A percentile compares a stretch with the other conserved stretches of the same genome.
Conservation (phyloP, 2,329 filamentous ascomycete genomes). For the Calonectria pseudoreteaudii region DNA sequence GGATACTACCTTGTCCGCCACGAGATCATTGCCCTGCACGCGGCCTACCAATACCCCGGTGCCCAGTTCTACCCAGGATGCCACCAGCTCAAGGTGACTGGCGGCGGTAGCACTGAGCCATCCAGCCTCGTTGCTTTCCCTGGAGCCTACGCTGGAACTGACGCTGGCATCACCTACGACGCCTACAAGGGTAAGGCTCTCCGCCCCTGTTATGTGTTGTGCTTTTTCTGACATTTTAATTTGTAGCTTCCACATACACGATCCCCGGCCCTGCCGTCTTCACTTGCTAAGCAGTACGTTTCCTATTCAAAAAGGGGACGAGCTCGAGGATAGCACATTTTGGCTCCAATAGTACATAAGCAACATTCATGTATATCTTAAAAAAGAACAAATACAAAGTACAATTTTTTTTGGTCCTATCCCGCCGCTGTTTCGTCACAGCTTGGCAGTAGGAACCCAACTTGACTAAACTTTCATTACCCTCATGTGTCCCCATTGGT, state of each 20-base stretch:
- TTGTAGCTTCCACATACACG: conserved; percentile 53
- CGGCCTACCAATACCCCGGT: conserved; percentile 60
- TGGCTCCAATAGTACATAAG: conserved; percentile 20
- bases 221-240: background rate
- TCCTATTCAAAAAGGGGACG: background rate
- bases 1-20: conserved; percentile 71
- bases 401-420: background rate
- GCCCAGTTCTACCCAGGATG: conserved; percentile 70
- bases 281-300: conserved; percentile 51
- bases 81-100: conserved; percentile 67
- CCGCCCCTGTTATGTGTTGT: background rate
- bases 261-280: conserved; percentile 62
- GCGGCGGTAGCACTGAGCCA: conserved; percentile 57
- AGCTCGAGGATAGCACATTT: conserved; percentile 18
- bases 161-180: conserved; percentile 65
- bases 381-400: conserved; percentile 13
- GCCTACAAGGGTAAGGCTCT: conserved; percentile 57
- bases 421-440: background rate
- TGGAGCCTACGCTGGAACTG: conserved; percentile 62
- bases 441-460: background rate
- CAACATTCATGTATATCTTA: conserved; percentile 22
- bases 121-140: conserved; percentile 62
- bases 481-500: background rate
- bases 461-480: background rate
- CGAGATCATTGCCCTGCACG: conserved; percentile 67